Conservation (phyloP, 225 moss, liverwort and hornwort species). For the Pleurozium schreberi region DNA sequence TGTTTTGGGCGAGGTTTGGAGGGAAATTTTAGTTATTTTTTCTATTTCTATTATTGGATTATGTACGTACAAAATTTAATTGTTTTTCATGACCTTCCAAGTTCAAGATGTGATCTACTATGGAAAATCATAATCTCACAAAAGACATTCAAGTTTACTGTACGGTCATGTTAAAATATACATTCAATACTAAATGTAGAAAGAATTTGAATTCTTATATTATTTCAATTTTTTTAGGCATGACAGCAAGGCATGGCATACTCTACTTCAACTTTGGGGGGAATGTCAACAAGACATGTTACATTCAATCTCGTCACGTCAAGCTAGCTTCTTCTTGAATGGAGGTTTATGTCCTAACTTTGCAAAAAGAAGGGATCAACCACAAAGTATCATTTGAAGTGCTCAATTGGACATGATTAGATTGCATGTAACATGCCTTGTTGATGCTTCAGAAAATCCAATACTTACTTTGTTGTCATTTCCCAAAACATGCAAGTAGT, state of each 20-base stretch:
- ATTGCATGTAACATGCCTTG: neutral
- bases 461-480: neutral
- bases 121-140: neutral
- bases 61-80: neutral
- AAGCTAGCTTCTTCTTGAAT: neutral
- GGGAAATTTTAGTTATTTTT: neutral
- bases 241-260: neutral
- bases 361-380: neutral
- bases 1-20: too few relatives aligned
- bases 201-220: neutral
- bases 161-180: neutral
- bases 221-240: neutral
- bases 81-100: neutral
- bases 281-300: neutral
- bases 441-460: neutral
- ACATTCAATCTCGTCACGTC: neutral
- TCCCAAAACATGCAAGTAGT: neutral
- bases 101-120: neutral
- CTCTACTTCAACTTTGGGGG: neutral
- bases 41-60: neutral
- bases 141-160: neutral
- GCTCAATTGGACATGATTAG: neutral
- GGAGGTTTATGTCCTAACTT: neutral
- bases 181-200: neutral
- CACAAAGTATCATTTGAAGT: neutral